phyloP scores from a whole-genome alignment of 139 green algal genomes.

The Limnomonas spitsbergensis region DNA sequence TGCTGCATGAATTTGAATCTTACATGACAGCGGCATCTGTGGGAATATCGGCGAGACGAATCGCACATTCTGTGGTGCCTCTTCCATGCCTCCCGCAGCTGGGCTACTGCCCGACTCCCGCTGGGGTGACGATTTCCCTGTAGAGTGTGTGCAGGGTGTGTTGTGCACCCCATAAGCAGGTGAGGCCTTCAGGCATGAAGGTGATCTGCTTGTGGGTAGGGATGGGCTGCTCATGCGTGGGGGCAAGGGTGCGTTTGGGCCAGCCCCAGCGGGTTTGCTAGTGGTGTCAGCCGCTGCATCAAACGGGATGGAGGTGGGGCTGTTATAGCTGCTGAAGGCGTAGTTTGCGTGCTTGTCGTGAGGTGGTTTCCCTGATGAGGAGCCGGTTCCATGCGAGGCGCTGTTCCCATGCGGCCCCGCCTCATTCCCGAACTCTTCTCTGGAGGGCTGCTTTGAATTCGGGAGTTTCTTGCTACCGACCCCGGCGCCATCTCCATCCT shows the following conservation, averaged over 20 bases:
- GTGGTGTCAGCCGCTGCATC: no score
- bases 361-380: background rate
- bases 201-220: no score
- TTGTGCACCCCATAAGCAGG: background rate
- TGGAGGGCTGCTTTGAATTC: background rate
- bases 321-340: no score
- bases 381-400: background rate
- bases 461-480: background rate
- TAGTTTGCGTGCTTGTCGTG: no score
- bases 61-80: background rate
- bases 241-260: background rate
- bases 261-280: no score
- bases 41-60: background rate
- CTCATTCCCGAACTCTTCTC: background rate
- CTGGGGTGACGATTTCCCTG: background rate
- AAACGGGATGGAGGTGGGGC: no score
- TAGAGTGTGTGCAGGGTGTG: background rate
- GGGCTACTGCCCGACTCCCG: background rate
- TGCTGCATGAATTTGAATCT: no score
- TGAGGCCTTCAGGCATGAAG: background rate
- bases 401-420: background rate
- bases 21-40: background rate
- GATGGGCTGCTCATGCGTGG: no score
- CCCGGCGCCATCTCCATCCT: no score
- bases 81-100: background rate